These are phyloP conservation scores for Elsinoe ampelina DNA, from an alignment of 2,329 filamentous ascomycete genomes.

Conservation along the genomic window DNA sequence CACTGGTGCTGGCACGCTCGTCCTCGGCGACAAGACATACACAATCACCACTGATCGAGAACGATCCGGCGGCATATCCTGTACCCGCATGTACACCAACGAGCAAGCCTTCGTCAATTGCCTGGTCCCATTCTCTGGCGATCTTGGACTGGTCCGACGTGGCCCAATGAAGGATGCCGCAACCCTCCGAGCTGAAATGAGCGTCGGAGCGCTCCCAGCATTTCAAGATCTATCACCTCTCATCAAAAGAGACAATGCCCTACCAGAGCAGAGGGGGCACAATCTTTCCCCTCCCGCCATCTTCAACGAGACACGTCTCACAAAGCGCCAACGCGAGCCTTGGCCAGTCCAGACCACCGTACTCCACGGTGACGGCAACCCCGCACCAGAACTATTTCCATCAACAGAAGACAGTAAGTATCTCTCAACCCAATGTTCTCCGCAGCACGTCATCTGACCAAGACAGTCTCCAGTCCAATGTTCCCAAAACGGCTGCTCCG, in stretches of 20 bases:
- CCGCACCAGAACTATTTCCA: conserved; percentile 4
- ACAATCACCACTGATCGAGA: background rate
- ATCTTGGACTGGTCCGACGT: background rate
- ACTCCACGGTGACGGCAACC: background rate
- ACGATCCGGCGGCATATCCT: background rate
- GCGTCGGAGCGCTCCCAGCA: background rate
- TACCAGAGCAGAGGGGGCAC: no score
- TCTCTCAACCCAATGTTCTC: background rate
- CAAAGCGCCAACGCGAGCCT: background rate
- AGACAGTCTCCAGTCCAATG: background rate
- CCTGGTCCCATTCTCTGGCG: background rate
- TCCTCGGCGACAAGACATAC: background rate
- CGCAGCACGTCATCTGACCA: background rate
- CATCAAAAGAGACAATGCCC: background rate
- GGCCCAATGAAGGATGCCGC: background rate
- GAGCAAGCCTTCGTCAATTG: background rate
- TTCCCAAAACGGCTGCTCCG: background rate
- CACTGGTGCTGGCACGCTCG: background rate
- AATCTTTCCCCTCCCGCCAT: background rate
- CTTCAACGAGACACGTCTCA: background rate
- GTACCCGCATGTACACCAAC: background rate
- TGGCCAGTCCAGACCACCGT: background rate
- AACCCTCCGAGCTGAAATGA: background rate
- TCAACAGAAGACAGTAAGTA: background rate
- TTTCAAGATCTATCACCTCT: background rate